phyloP scores from a whole-genome alignment of 2,329 filamentous ascomycete genomes.

The Epichloe sp. region DNA sequence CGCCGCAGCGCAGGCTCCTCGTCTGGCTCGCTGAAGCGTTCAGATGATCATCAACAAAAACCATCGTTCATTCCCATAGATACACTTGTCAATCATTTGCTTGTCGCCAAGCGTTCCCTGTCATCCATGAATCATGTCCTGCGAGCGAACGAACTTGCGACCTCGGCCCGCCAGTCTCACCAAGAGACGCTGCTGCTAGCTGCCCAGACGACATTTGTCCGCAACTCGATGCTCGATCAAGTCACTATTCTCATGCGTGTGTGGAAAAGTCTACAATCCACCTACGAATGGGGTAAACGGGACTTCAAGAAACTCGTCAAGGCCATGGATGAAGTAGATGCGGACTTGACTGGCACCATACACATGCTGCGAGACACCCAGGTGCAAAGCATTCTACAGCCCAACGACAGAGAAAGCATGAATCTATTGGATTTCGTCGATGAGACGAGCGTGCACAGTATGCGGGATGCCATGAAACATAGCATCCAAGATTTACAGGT shows the following conservation, averaged over 20 bases:
- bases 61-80: constrained; percentile 40
- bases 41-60: constrained; percentile 12
- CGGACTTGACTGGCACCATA: constrained; percentile 53
- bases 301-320: constrained; percentile 50
- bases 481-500: constrained; percentile 61
- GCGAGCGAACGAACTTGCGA: constrained; percentile 77
- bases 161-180: constrained; percentile 57
- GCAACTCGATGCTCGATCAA: constrained; percentile 46
- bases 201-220: constrained; percentile 56
- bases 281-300: constrained; percentile 43
- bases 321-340: constrained; percentile 53
- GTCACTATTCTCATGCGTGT: constrained; percentile 37
- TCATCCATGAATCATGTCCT: constrained; percentile 73
- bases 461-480: constrained; percentile 53
- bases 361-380: constrained; percentile 47
- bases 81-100: constrained; percentile 68
- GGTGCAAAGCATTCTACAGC: constrained; percentile 52
- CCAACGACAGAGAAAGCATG: constrained; percentile 42
- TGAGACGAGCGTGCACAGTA: constrained; percentile 51
- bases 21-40: constrained; percentile 19
- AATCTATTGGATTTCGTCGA: constrained; percentile 67
- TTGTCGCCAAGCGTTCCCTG: constrained; percentile 77
- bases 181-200: constrained; percentile 66
- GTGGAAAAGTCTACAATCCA: constrained; percentile 36
- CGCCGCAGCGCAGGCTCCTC: constrained; percentile 25